Evolutionary conservation across 805 yeast species (phyloP).

Genomic region (Ogataea zsoltii): DNA sequence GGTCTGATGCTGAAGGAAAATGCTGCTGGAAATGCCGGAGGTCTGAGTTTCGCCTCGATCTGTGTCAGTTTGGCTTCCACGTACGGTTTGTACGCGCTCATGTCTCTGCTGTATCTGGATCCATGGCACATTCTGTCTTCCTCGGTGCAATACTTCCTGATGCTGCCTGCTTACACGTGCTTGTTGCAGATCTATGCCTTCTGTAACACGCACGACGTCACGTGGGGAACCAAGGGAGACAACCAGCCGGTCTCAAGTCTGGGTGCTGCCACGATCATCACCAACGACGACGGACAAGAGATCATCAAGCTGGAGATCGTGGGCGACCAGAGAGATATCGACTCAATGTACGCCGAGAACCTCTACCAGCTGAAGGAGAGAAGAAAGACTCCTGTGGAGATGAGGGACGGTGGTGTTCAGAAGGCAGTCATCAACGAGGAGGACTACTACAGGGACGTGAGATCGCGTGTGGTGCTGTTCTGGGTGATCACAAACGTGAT

Average conservation of each 20-base stretch:
- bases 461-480: slow-evolving; percentile 92
- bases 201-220: slow-evolving; percentile 96
- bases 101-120: slow-evolving; percentile 83
- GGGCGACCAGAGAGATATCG: slow-evolving; percentile 71
- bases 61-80: slow-evolving; percentile 87
- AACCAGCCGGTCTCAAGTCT: slow-evolving; percentile 66
- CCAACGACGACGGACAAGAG: slow-evolving; percentile 80
- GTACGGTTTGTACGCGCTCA: slow-evolving; percentile 81
- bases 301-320: slow-evolving; percentile 79
- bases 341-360: slow-evolving; percentile 76
- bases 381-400: slow-evolving; percentile 57
- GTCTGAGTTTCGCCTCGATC: slow-evolving; percentile 63
- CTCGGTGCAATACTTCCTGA: slow-evolving; percentile 80
- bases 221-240: slow-evolving; percentile 99
- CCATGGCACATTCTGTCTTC: slow-evolving; percentile 97
- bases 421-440: slow-evolving; percentile 50
- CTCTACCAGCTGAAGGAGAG: slow-evolving; percentile 70
- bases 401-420: slow-evolving; percentile 41
- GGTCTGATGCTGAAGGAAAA: slow-evolving; percentile 50
- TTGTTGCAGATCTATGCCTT: slow-evolving; percentile 94
- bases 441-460: slow-evolving; percentile 91
- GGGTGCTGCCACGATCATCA: slow-evolving; percentile 80
- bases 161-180: slow-evolving; percentile 90
- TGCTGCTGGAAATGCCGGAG: slow-evolving; percentile 39
- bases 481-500: slow-evolving; percentile 88